These are phyloP conservation scores for Diplodia corticola DNA, from an alignment of 2,329 filamentous ascomycete species.

Conservation along the genomic window DNA sequence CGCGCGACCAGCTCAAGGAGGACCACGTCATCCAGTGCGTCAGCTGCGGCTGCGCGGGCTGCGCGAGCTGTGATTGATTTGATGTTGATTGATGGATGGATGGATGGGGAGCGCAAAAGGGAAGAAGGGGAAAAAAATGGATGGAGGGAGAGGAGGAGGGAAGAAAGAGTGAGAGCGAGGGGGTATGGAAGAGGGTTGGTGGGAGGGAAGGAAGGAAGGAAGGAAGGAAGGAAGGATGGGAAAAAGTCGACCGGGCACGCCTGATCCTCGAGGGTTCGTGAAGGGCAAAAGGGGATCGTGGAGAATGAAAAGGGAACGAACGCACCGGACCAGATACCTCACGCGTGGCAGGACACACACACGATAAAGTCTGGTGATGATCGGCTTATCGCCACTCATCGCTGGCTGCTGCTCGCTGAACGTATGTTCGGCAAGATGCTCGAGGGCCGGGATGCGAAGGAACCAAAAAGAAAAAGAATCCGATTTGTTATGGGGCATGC, in stretches of 20 bases:
- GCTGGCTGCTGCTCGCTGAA: background rate
- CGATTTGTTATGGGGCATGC: background rate
- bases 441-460: too few species aligned
- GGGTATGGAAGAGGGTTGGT: too few species aligned
- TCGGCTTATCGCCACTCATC: background rate
- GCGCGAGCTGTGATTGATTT: conserved; percentile 52
- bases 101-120: too few species aligned
- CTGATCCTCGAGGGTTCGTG: too few species aligned
- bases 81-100: too few species aligned
- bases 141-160: too few species aligned
- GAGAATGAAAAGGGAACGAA: background rate
- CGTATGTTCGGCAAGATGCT: background rate
- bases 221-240: too few species aligned
- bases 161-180: too few species aligned
- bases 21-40: conserved; percentile 90
- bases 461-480: background rate
- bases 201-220: background rate
- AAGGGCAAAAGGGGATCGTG: background rate
- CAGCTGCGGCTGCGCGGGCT: conserved; percentile 90
- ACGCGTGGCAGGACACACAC: background rate
- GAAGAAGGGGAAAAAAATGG: background rate
- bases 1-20: conserved; percentile 84
- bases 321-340: background rate
- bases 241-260: too few species aligned
- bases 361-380: too few species aligned